Evolutionary conservation across 441 rosid species (phyloP).

Genomic region (Brassica balearica): DNA sequence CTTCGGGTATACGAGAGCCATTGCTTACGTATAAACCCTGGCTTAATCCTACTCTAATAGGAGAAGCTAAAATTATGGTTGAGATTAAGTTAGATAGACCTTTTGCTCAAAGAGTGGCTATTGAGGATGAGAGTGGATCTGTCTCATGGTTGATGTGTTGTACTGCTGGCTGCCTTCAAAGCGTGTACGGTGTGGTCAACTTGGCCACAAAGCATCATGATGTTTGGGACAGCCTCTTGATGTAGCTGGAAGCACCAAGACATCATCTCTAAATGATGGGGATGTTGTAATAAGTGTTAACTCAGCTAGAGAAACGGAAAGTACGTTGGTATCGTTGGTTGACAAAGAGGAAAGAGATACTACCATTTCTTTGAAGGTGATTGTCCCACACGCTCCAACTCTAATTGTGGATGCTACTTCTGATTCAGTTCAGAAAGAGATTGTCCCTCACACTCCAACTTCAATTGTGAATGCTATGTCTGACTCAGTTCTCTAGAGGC

Average conservation of each 20-base stretch:
- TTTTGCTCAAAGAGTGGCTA: not conserved
- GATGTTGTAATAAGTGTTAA: not conserved
- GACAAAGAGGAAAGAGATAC: not conserved
- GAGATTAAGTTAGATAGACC: not conserved
- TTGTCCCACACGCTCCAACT: too few relatives aligned
- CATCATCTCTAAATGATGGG: not conserved
- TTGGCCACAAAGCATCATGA: not conserved
- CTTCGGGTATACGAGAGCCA: not conserved
- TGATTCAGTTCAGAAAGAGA: not conserved
- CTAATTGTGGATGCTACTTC: not conserved
- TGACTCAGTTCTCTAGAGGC: too few relatives aligned
- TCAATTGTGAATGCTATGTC: too few relatives aligned
- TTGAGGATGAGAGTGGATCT: not conserved
- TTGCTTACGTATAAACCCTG: not conserved
- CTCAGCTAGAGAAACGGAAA: not conserved
- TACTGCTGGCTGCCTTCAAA: not conserved
- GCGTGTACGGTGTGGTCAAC: not conserved
- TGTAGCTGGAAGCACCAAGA: too few relatives aligned
- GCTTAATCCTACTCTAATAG: too few relatives aligned
- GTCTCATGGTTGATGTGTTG: not conserved
- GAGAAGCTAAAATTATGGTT: too few relatives aligned
- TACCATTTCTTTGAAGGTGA: not conserved
- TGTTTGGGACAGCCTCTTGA: not conserved
- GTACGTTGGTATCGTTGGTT: not conserved
- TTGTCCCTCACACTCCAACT: too few relatives aligned